Base-by-base conservation (phyloP, 169 alveolate species). In the Plasmodium blacklocki region DNA sequence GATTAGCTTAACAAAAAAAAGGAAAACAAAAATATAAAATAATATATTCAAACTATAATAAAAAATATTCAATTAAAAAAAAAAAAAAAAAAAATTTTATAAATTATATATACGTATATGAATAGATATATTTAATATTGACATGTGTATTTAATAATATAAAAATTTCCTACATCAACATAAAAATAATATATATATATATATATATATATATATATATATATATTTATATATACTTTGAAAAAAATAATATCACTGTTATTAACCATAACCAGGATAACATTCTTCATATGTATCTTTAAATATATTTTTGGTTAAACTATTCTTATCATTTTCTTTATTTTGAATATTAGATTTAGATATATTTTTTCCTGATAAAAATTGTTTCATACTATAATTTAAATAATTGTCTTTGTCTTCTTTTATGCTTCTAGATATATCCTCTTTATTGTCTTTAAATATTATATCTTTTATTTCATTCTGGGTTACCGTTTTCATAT, bases 201-300 rank as follows among this genome's bases (percentile, higher is more conserved):
- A 26, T 26, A 26, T 26, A 26, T 26, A 26, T 26, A n/a, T n/a
- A n/a, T n/a, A n/a, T 39, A 39, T 39, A 39, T 29, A 29, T 39
- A 5, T 32, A 32, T 32, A 32, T 32, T 32, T 32, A 32, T 32
- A 32, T 4, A 6, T 32, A 32, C 45, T 23, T 4, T 12, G 29
- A 45, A 45, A 19, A 54, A 52, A 73, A 52, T 21, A 52, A 56
- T 26, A 45, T 45, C 56, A 11, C 47, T 19, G 1, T 8, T 67
- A 6, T 0, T 78, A 50, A 18, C 70, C 15, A 66, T 78, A 78
- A 9, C 74, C 78, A 18, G 91, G 91, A 39, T 83, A 83, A 21
- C 91, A 83, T 63, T 83, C 91, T 14, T 83, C 91, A 71, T 83
- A 83, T n/a, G 91, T 83, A 54, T 83, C 91, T 49, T 59, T 8